Evolutionary conservation across 192 early-diverging fungal species (phyloP), one percentile per base, ranked within the genome.

Genomic region (Podila clonocystis): DNA sequence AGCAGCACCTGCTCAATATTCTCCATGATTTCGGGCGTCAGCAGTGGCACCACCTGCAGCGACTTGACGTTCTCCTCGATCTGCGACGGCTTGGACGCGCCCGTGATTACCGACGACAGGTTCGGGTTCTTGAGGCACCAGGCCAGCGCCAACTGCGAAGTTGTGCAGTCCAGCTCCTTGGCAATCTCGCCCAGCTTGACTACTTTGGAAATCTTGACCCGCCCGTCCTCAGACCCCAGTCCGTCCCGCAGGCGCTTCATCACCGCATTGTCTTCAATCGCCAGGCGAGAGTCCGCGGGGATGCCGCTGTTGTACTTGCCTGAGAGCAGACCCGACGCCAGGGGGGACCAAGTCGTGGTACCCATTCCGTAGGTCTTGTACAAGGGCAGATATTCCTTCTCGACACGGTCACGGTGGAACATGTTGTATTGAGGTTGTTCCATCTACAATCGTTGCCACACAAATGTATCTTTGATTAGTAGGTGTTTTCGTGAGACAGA

Each of bases 351-450:
- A 41, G 89, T 92, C 24, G 91, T 91, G 7, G 90, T 86, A 0
- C 95, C 95, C 49, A 95, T 82, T 1, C 88, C 87, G 67, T 85
- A 87, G 73, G 89, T 90, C 57, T 87, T 82, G 87, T 87, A 94
- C 55, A 96, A 65, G 22, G 93, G 91, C 0, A 75, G 64, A 78
- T 95, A 95, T 79, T 95, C 92, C 49, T 85, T 83, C 70, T 91
- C 93, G 41, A 95, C 84, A 24, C 91, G 87, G 57, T 95, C 94
- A 15, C 95, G 91, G 65, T 93, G 87, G 64, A 95, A 87, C 91
- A 95, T 92, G 82, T 95, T 95, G 84, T 96, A 96, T 73, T 96
- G 94, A 36, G 92, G 90, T 82, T 94, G 90, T 74, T 93, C 87
- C 82, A 87, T 86, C 75, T 78, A 70, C 33, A 24, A 24, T 57